phyloP scores from a whole-genome alignment of 305 asterid species.

The Fraxinus floribunda region DNA sequence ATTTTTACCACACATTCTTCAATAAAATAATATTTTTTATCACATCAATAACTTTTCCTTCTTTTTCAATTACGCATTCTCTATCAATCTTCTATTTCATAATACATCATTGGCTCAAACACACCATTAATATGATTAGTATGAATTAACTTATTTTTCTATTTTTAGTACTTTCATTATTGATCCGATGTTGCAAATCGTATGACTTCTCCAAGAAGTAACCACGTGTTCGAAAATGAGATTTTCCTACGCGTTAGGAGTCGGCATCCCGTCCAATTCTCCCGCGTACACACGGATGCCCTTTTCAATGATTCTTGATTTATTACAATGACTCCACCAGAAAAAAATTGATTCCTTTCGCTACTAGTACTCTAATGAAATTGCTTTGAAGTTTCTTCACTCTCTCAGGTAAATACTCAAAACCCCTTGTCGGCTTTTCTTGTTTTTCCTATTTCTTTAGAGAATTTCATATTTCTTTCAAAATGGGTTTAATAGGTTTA shows the following conservation, averaged over 20 bases:
- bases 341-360: neutral
- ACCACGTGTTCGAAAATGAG: conserved; percentile 14
- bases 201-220: conserved; percentile 8
- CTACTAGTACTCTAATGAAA: neutral
- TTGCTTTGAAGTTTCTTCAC: conserved; percentile 12
- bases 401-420: conserved; percentile 19
- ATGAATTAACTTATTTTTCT: neutral
- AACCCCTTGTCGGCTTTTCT: neutral
- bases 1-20: too few relatives aligned
- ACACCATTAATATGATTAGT: neutral
- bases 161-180: neutral
- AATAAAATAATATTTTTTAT: too few relatives aligned
- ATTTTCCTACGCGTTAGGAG: neutral
- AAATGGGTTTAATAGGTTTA: neutral
- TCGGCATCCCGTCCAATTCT: neutral
- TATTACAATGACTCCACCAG: neutral
- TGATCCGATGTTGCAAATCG: neutral
- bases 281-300: conserved; percentile 28
- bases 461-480: neutral
- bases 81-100: too few relatives aligned
- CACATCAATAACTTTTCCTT: too few relatives aligned
- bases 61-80: too few relatives aligned
- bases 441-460: neutral
- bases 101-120: too few relatives aligned
- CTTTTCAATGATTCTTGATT: neutral